phyloP scores from a whole-genome alignment of 2,329 filamentous ascomycete genomes.

The Ophiostoma ips region DNA sequence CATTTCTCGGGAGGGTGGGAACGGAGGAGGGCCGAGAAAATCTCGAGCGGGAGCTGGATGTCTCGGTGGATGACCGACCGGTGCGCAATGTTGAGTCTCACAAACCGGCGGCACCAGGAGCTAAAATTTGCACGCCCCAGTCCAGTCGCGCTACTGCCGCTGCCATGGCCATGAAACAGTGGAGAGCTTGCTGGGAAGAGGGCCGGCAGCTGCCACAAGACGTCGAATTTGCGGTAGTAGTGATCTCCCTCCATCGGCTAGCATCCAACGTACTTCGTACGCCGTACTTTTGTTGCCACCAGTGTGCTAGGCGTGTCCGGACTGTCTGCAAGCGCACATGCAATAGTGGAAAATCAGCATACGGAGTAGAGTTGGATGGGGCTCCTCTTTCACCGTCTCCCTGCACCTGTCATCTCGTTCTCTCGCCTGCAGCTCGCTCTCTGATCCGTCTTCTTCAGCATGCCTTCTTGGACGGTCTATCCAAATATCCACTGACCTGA shows the following conservation, averaged over 20 bases:
- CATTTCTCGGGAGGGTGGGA: neutral
- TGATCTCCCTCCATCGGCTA: neutral
- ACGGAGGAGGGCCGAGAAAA: neutral
- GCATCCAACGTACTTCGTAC: neutral
- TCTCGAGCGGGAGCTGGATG: neutral
- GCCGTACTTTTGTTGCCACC: no score
- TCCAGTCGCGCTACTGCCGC: neutral
- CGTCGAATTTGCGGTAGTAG: neutral
- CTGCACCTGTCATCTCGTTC: no score
- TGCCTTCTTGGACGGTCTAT: no score
- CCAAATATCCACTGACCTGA: neutral
- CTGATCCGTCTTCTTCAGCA: no score
- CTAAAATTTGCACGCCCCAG: neutral
- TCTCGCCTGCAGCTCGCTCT: no score
- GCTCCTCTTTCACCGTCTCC: no score
- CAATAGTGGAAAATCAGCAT: no score
- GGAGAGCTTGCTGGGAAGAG: neutral
- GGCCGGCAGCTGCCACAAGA: neutral
- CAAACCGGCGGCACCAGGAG: conserved; percentile 3
- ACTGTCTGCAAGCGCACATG: no score
- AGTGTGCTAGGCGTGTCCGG: no score
- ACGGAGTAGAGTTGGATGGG: no score
- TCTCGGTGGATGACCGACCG: neutral
- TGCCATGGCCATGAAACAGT: neutral
- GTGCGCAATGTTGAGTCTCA: neutral